Conservation (phyloP, 768 basidiomycete genomes). For the Glaciozyma antarctica region DNA sequence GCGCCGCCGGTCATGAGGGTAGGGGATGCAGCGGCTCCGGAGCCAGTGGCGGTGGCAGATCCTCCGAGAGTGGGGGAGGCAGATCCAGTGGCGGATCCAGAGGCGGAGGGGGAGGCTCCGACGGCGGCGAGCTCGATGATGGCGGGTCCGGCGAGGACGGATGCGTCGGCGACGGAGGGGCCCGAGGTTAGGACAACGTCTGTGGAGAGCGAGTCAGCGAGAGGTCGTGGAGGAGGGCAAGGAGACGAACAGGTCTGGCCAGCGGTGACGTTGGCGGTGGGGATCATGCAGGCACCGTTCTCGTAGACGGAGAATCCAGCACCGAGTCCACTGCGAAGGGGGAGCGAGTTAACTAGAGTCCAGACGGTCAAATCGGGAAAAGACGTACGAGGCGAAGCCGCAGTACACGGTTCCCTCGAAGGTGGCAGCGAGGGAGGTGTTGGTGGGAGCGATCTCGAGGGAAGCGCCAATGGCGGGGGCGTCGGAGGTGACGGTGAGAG, state of each 20-base stretch:
- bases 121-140: constrained; percentile 4
- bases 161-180: constrained; percentile 10
- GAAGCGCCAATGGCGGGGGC: constrained; percentile 36
- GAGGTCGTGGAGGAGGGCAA: too few species aligned
- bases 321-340: constrained; percentile 8
- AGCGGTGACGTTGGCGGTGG: constrained; percentile 4
- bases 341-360: background rate
- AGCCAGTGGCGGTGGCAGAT: too few species aligned
- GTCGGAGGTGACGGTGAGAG: constrained; percentile 41
- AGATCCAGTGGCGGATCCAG: too few species aligned
- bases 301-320: constrained; percentile 16
- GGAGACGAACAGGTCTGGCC: constrained; percentile 1
- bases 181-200: constrained; percentile 19
- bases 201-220: background rate
- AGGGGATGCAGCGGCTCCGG: too few species aligned
- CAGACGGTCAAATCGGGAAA: too few species aligned
- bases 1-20: too few species aligned
- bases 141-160: constrained; percentile 21
- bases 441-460: constrained; percentile 32
- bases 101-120: too few species aligned
- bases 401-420: constrained; percentile 12
- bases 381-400: constrained; percentile 24
- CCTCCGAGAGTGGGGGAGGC: too few species aligned
- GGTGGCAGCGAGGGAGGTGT: constrained; percentile 10
- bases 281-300: constrained; percentile 11